These are phyloP conservation scores for Tranzscheliella williamsii DNA, from an alignment of 1,284 basidiomycete genomes.

Conservation along the genomic window DNA sequence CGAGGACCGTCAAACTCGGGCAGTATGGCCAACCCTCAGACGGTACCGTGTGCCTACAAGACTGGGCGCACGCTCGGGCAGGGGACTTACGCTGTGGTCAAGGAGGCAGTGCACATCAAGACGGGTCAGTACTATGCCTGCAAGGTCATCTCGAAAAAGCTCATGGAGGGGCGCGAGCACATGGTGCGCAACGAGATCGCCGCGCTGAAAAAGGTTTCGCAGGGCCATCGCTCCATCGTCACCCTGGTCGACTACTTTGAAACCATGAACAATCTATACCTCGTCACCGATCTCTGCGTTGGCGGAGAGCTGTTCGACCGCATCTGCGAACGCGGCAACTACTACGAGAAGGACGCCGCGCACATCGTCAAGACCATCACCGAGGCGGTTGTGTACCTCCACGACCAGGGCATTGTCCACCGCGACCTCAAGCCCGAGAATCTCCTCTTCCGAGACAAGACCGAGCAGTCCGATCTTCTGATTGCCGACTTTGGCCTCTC, in stretches of 20 bases:
- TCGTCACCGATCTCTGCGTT: slow-evolving; percentile 94
- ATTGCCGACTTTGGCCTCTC: slow-evolving; percentile 93
- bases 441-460: slow-evolving; percentile 85
- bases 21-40: slow-evolving; percentile 30
- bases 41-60: slow-evolving; percentile 59
- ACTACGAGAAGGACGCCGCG: slow-evolving; percentile 95
- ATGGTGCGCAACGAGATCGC: slow-evolving; percentile 93
- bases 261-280: slow-evolving; percentile 82
- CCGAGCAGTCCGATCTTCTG: slow-evolving; percentile 91
- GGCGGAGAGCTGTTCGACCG: slow-evolving; percentile 97
- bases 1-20: too few species aligned
- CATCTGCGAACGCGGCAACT: slow-evolving; percentile 95
- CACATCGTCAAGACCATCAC: slow-evolving; percentile 84
- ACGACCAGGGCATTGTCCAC: slow-evolving; percentile 92
- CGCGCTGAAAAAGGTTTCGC: slow-evolving; percentile 91
- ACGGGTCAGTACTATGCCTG: slow-evolving; percentile 67
- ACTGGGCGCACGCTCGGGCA: slow-evolving; percentile 67
- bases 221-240: slow-evolving; percentile 75
- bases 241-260: slow-evolving; percentile 94
- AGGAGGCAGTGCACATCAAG: slow-evolving; percentile 94
- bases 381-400: slow-evolving; percentile 86
- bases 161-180: slow-evolving; percentile 73
- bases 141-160: slow-evolving; percentile 79
- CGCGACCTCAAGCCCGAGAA: slow-evolving; percentile 97
- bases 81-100: slow-evolving; percentile 87